Base-by-base conservation (phyloP, 1,284 basidiomycete species). In the Irpex lacteus region DNA sequence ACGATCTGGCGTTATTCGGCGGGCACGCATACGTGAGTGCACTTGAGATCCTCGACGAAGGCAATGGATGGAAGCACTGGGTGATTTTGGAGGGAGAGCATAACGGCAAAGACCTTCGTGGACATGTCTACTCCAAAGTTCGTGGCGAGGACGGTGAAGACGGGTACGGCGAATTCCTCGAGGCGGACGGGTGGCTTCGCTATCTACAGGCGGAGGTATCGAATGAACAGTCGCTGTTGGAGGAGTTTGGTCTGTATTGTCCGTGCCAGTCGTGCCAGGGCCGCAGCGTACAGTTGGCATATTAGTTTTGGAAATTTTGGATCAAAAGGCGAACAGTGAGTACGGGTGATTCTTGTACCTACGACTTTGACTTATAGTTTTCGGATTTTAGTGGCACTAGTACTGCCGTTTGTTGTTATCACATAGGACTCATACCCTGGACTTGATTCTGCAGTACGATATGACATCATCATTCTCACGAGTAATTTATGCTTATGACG, bases 41-140 rank as follows among this genome's bases (percentile, higher is more conserved):
- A 9, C 65, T 66, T 11, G 60, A 60, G 7, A 36, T 66, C 13
- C 55, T 63, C 53, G 65, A 66, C 55, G 65, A 66, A 59, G 65
- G 65, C 13, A 66, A 66, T 56, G 61, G 65, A 26, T 66, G 65
- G 65, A 61, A 53, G 44, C 65, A 66, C 38, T 66, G 65, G 65
- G 62, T 66, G n/a, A 58, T 66, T n/a, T 59, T 66, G 18, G 40
- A 57, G 0, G 65, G 65, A 3, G 40, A 34, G 15, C 60, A 66
- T 38, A 59, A 66, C 37, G 62, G 62, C 4, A 36, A 60, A 38
- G 65, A 66, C 50, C 59, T 66, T 9, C 60, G 62, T 19, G 65
- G 65, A 18, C 26, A 38, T 49, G 65, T 66, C 36, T 64, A 64
- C 53, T 64, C 63, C 50, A 66, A 66, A 56, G 59, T 64, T 9